phyloP scores from a whole-genome alignment of 2,329 filamentous ascomycete species.

The Rutstroemia sp. region DNA sequence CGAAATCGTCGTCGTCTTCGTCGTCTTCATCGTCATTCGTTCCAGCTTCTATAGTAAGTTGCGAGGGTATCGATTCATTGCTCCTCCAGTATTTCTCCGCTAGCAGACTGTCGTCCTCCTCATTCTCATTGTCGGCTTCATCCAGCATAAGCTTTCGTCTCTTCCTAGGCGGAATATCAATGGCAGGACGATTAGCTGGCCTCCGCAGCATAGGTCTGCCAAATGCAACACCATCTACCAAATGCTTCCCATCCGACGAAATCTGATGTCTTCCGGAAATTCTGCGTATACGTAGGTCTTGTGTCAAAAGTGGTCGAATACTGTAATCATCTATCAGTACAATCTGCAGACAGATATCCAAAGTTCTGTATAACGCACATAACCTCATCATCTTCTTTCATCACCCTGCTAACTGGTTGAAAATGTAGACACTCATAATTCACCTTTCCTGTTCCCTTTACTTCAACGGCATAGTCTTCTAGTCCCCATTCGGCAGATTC shows the following conservation, averaged over 20 bases:
- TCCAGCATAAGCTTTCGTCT: slow-evolving; percentile 44
- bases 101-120: slow-evolving; percentile 30
- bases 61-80: slow-evolving; percentile 21
- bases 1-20: slow-evolving; percentile 19
- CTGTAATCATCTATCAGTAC: slow-evolving; percentile 34
- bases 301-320: slow-evolving; percentile 68
- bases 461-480: slow-evolving; percentile 82
- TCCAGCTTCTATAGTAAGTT: slow-evolving; percentile 7
- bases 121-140: slow-evolving; percentile 34
- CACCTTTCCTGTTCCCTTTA: slow-evolving; percentile 45
- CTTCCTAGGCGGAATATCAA: slow-evolving; percentile 70
- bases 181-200: slow-evolving; percentile 52
- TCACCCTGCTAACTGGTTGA: slow-evolving; percentile 57
- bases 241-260: slow-evolving; percentile 65
- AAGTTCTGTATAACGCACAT: slow-evolving; percentile 45
- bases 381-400: slow-evolving; percentile 80
- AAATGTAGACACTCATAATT: slow-evolving; percentile 87
- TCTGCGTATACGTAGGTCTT: slow-evolving; percentile 66
- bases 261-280: slow-evolving; percentile 79
- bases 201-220: slow-evolving; percentile 62
- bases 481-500: slow-evolving; percentile 76
- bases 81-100: slow-evolving; percentile 12
- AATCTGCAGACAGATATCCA: neutral
- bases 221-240: slow-evolving; percentile 81
- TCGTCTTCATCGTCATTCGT: slow-evolving; percentile 20